Conservation (phyloP, 1,284 basidiomycete species). For the Xanthoconium separans region DNA sequence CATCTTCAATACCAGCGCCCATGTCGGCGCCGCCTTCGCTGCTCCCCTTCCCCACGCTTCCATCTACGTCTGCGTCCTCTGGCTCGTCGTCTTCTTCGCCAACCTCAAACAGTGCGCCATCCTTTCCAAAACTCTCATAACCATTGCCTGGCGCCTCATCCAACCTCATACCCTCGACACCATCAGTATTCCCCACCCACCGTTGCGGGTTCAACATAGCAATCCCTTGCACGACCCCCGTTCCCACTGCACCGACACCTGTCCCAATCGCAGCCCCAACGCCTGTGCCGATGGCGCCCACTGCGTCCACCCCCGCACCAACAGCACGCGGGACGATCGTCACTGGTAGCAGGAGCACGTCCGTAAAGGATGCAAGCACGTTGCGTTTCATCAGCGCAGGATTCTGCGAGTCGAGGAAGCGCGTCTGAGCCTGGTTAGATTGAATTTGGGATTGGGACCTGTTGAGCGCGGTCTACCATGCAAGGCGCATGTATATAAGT, state of each 20-base stretch:
- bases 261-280: slow-evolving; percentile 71
- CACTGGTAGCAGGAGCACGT: slow-evolving; percentile 87
- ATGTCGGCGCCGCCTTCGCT: neutral
- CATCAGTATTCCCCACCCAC: slow-evolving; percentile 52
- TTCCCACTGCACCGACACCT: slow-evolving; percentile 60
- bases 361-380: slow-evolving; percentile 89
- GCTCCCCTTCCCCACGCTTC: neutral
- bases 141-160: slow-evolving; percentile 2
- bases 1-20: slow-evolving; percentile 18
- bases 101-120: slow-evolving; percentile 60
- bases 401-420: slow-evolving; percentile 83
- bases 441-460: slow-evolving; percentile 1
- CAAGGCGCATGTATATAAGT: neutral
- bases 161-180: neutral
- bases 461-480: slow-evolving; percentile 8
- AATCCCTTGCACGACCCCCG: slow-evolving; percentile 80
- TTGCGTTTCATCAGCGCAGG: slow-evolving; percentile 92
- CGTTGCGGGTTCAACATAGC: slow-evolving; percentile 85
- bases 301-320: slow-evolving; percentile 62
- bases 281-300: slow-evolving; percentile 46
- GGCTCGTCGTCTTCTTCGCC: slow-evolving; percentile 54
- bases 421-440: slow-evolving; percentile 45
- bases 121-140: slow-evolving; percentile 39
- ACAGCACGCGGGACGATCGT: slow-evolving; percentile 92
- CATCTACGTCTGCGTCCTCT: slow-evolving; percentile 18